Evolutionary conservation across 2,329 filamentous ascomycete genomes (phyloP), one percentile per base, ranked within the genome.

Genomic region (Cryphonectria nitschkei): DNA sequence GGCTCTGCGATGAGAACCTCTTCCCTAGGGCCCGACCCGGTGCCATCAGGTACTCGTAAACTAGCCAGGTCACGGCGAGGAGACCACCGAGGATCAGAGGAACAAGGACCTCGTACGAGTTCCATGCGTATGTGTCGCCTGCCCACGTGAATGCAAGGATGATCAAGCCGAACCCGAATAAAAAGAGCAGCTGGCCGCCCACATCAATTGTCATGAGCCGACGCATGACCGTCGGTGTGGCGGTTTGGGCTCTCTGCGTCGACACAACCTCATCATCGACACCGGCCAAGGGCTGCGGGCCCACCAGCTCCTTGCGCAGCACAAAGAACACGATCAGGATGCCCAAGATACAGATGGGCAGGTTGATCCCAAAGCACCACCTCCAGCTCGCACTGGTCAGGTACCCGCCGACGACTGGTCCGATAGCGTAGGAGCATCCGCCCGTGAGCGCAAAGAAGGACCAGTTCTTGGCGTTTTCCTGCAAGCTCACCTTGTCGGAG

Each of bases 351-450:
- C 81, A 84, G 56, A 90, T 83, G 14, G 88, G 88, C 26, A 90
- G 81, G 71, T 87, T 88, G 68, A 92, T 84, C 41, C 84, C 88
- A 76, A 92, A 92, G 75, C 88, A 90, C 84, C 90, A 92, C 65
- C 89, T 81, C 90, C 90, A 92, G 73, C 84, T 85, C 4, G 83
- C 79, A 41, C 82, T 80, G 29, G 86, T 86, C 13, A 89, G 81
- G 69, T 86, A 87, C 0, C 84, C 89, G 58, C 90, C 90, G 39
- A 91, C 80, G 3, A 90, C 84, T 0, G 90, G 90, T 0, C 90
- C 89, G 13, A 90, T 75, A 0, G 84, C 84, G 75, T 89, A 92
- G 16, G 87, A 86, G 9, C 88, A 76, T 0, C 89, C 89, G 13
- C 84, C 84, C 0, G 91, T 82, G 8, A 92, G 74, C 0, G 88